Conservation (phyloP, 768 basidiomycete species). For the Paxillus ammoniavirescens region DNA sequence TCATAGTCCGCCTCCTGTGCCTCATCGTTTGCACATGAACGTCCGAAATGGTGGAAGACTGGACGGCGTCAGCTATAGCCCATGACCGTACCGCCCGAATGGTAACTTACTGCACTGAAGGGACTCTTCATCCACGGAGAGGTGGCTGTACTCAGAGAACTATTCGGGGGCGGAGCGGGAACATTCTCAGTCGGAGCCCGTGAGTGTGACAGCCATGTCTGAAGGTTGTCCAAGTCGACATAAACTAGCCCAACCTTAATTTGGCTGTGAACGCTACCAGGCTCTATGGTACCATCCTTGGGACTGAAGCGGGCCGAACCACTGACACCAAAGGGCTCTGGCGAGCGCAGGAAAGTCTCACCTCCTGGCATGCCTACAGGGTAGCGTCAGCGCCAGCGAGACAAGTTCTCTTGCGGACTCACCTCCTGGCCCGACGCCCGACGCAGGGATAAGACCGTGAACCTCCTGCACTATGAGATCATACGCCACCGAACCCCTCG, state of each 20-base stretch:
- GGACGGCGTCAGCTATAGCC: slow-evolving; percentile 1
- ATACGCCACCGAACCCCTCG: slow-evolving; percentile 55
- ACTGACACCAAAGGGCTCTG: slow-evolving; percentile 42
- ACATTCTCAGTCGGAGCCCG: slow-evolving; percentile 4
- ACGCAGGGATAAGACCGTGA: slow-evolving; percentile 38
- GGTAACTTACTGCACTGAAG: slow-evolving; percentile 21
- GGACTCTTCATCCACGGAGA: slow-evolving; percentile 30
- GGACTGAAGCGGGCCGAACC: slow-evolving; percentile 60
- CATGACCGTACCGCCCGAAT: background rate
- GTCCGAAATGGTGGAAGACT: slow-evolving; percentile 21
- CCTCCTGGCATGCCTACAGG: slow-evolving; percentile 23
- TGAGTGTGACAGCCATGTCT: slow-evolving; percentile 13
- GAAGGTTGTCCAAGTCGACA: slow-evolving; percentile 44
- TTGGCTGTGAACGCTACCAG: slow-evolving; percentile 47
- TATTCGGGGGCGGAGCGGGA: background rate
- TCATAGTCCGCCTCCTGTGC: slow-evolving; percentile 17
- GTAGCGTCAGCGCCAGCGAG: background rate
- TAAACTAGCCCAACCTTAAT: slow-evolving; percentile 47
- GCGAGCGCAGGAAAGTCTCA: slow-evolving; percentile 43
- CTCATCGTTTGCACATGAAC: slow-evolving; percentile 10
- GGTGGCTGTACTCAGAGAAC: slow-evolving; percentile 4
- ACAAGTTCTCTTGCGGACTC: slow-evolving; percentile 3
- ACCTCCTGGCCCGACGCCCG: slow-evolving; percentile 28
- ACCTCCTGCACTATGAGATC: slow-evolving; percentile 49
- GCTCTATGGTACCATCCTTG: slow-evolving; percentile 49